Evolutionary conservation across 305 asterid species (phyloP).

Genomic region (Plantago coronopus): DNA sequence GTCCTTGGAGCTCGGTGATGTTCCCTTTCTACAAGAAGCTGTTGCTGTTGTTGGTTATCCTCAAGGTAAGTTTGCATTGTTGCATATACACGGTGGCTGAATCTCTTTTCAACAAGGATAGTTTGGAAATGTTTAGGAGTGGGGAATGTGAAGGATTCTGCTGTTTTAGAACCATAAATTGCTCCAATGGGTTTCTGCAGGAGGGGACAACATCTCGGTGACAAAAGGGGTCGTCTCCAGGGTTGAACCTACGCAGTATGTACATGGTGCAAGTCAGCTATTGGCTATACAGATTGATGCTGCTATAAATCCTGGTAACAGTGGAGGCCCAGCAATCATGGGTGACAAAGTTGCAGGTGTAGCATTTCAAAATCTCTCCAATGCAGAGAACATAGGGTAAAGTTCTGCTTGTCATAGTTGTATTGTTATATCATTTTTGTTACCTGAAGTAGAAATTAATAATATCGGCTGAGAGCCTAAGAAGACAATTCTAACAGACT

Average conservation of each 20-base stretch:
- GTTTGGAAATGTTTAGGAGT: no score
- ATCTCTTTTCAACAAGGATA: no score
- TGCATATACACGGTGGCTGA: no score
- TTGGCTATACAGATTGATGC: slow-evolving; percentile 98
- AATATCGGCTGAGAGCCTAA: no score
- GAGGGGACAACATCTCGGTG: slow-evolving; percentile 96
- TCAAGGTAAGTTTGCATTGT: slow-evolving; percentile 67
- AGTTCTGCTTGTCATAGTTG: slow-evolving; percentile 9
- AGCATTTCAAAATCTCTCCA: slow-evolving; percentile 95
- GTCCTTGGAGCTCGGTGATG: slow-evolving; percentile 77
- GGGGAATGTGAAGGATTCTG: no score
- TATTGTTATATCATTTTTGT: not conserved
- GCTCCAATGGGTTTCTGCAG: slow-evolving; percentile 32
- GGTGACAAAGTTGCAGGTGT: slow-evolving; percentile 96
- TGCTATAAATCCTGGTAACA: slow-evolving; percentile 96
- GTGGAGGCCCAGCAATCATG: slow-evolving; percentile 98
- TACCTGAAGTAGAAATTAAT: no score
- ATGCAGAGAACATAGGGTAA: slow-evolving; percentile 97
- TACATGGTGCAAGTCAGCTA: slow-evolving; percentile 87
- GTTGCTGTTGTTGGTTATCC: slow-evolving; percentile 98
- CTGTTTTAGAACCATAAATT: not conserved
- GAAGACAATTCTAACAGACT: no score
- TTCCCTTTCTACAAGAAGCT: slow-evolving; percentile 94
- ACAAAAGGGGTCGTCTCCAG: slow-evolving; percentile 97
- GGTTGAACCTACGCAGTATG: slow-evolving; percentile 94